These are phyloP conservation scores for Colletotrichum abscissum DNA, from an alignment of 2,329 filamentous ascomycete genomes.

Conservation along the genomic window DNA sequence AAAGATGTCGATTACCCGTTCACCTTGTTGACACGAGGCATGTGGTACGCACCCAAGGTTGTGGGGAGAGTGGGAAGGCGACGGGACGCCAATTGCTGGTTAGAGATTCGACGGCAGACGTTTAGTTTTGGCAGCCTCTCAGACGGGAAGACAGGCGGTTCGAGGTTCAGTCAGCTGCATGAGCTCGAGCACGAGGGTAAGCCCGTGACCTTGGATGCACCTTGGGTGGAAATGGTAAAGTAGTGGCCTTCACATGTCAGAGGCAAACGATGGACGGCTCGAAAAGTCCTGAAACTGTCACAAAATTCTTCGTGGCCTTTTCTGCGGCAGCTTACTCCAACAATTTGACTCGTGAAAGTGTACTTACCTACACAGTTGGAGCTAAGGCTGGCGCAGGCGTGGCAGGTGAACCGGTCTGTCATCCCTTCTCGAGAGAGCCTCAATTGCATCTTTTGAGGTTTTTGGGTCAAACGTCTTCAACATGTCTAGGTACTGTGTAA, in stretches of 20 bases:
- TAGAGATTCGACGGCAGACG: conserved; percentile 9
- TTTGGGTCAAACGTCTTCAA: not conserved
- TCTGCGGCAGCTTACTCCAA: conserved; percentile 1
- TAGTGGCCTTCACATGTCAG: conserved; percentile 32
- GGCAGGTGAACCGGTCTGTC: conserved; percentile 9
- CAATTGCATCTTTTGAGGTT: not conserved
- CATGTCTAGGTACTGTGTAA: not conserved
- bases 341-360: conserved; percentile 27
- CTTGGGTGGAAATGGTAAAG: not conserved
- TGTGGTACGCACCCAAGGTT: not conserved
- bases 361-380: not conserved
- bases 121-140: not conserved
- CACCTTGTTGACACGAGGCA: conserved; percentile 22
- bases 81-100: not conserved
- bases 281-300: conserved; percentile 27
- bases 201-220: not conserved
- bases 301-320: conserved; percentile 22
- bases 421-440: conserved; percentile 13
- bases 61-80: not conserved
- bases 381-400: not conserved
- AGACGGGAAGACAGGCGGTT: not conserved
- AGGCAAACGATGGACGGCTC: not conserved
- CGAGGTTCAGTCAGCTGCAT: conserved; percentile 20
- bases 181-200: conserved; percentile 1
- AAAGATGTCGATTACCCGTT: conserved; percentile 7